Conservation (phyloP, 768 basidiomycete species). For the Leucogyrophana mollusca region DNA sequence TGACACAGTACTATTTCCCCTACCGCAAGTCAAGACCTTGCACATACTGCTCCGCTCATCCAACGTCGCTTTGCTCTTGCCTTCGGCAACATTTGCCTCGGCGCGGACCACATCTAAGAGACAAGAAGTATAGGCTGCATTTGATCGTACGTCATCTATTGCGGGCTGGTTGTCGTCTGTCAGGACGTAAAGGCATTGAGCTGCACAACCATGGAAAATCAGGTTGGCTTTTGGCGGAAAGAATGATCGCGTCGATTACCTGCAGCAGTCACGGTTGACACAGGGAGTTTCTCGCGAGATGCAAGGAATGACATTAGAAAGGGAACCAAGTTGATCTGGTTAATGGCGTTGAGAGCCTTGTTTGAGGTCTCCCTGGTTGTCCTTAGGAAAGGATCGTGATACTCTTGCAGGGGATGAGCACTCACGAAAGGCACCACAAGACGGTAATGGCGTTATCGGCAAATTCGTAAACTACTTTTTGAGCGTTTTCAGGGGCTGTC, state of each 20-base stretch:
- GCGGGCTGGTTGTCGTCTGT: constrained; percentile 88
- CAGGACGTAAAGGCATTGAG: constrained; percentile 90
- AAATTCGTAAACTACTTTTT: constrained; percentile 80
- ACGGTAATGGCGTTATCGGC: constrained; percentile 92
- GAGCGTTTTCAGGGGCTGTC: constrained; percentile 64
- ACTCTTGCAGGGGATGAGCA: constrained; percentile 15
- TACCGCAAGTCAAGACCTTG: constrained; percentile 72
- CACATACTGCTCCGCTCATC: constrained; percentile 54
- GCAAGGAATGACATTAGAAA: constrained; percentile 91
- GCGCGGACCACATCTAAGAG: constrained; percentile 61
- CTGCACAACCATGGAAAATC: constrained; percentile 34
- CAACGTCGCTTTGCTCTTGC: constrained; percentile 38
- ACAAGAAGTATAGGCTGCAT: constrained; percentile 61
- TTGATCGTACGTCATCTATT: constrained; percentile 59
- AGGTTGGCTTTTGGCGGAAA: neutral
- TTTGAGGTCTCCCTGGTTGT: constrained; percentile 80
- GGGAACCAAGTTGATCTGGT: constrained; percentile 71
- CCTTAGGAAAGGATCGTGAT: constrained; percentile 16
- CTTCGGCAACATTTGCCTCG: constrained; percentile 26
- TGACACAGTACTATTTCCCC: constrained; percentile 12
- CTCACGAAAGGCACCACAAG: constrained; percentile 94
- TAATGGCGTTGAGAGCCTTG: constrained; percentile 87
- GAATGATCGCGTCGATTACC: constrained; percentile 48
- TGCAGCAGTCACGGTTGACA: constrained; percentile 74
- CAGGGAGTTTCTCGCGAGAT: constrained; percentile 64